Base-by-base conservation (phyloP, 371 early-diverging fungal species). In the Mucor indicus region DNA sequence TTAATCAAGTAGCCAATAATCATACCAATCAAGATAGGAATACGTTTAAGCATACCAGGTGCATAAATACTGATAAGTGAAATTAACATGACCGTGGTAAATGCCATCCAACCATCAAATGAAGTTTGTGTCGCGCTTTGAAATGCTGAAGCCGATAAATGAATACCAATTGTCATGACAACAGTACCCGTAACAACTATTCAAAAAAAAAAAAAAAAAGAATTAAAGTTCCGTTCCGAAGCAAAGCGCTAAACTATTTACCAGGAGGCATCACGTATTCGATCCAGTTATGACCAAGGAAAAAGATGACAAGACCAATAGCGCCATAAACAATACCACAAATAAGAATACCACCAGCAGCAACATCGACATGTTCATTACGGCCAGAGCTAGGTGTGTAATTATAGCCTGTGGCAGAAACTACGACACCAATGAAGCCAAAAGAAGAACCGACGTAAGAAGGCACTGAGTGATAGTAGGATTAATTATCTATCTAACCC, bases 371-470 rank as follows among this genome's bases (percentile, higher is more conserved):
- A 38, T 62, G 45, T 19, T 57, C 43, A 42, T 78, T 69, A 9
- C 49, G 44, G 1, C 65, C 69, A 11, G 53, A 24, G 11, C 49
- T 37, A 9, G 68, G 62, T 7, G 60, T 36, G 40, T 62, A 65
- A 8, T 51, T 64, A 36, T 66, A 82, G 1, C 75, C 79, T 11
- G 80, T 80, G 19, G 68, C 74, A 4, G 77, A 67, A 13, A 50
- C 51, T 27, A 80, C 75, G 3, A 72, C 75, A 24, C 78, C 72
- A 35, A 82, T 64, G 17, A 81, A 81, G 3, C 77, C 72, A 37
- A 75, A 77, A 1, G 77, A 76, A 17, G 77, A 79, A 5, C 83
- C 83, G 30, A 83, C 72, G 43, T 77, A 83, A 1, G 77, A 70
- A 4, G 83, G 83, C 6, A 83, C 77, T 62, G 12, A 10, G 3